phyloP scores from a whole-genome alignment of 169 alveolate genomes.

The Cystoisospora suis region DNA sequence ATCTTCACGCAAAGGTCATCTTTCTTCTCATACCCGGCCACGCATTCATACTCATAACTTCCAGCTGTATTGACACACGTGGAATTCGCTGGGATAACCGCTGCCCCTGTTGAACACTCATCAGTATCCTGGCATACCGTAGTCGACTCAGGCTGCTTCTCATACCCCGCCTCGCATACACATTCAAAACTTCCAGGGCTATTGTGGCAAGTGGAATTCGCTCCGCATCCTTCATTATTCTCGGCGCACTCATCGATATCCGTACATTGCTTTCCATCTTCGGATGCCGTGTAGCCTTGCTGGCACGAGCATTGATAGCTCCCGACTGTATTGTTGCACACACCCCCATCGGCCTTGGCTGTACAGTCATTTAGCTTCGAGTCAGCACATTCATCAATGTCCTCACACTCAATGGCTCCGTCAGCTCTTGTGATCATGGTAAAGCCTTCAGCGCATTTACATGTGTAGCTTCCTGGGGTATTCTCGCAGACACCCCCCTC shows the following conservation, averaged over 20 bases:
- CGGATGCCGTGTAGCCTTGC: conserved; percentile 63
- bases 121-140: conserved; percentile 38
- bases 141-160: neutral
- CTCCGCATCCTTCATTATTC: conserved; percentile 19
- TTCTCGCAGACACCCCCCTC: conserved; percentile 61
- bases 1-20: conserved; percentile 46
- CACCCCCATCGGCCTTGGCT: conserved; percentile 48
- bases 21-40: conserved; percentile 39
- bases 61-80: conserved; percentile 53
- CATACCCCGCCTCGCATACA: conserved; percentile 68
- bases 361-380: conserved; percentile 63
- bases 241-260: conserved; percentile 62
- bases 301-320: conserved; percentile 69
- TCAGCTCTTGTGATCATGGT: neutral
- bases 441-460: conserved; percentile 68
- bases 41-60: conserved; percentile 47
- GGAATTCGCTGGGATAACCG: conserved; percentile 13
- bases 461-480: conserved; percentile 68
- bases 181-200: conserved; percentile 67
- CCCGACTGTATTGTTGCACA: conserved; percentile 72
- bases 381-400: conserved; percentile 62
- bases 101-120: conserved; percentile 54
- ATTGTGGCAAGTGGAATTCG: conserved; percentile 64
- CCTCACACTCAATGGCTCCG: conserved; percentile 40
- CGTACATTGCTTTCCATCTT: conserved; percentile 51